These are phyloP conservation scores for Pichia kudriavzevii DNA, from an alignment of 1,139 yeast species.

Conservation along the genomic window DNA sequence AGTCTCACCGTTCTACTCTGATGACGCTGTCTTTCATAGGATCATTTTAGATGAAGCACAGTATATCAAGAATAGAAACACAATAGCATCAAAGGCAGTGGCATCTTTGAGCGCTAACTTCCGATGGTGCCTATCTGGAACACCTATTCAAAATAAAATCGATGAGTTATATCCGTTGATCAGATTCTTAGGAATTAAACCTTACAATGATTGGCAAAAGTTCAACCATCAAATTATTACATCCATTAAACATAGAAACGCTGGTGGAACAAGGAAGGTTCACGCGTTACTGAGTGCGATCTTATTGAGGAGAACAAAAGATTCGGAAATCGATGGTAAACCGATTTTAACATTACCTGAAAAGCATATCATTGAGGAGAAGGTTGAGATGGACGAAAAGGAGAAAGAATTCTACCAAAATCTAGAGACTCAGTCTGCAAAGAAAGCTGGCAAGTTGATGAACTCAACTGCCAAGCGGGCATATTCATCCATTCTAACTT, in stretches of 20 bases:
- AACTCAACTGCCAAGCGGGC: conserved; percentile 21
- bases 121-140: conserved; percentile 84
- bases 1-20: conserved; percentile 58
- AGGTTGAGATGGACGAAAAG: conserved; percentile 49
- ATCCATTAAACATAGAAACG: conserved; percentile 42
- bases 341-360: conserved; percentile 68
- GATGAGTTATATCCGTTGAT: conserved; percentile 75
- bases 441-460: conserved; percentile 47
- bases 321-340: conserved; percentile 67
- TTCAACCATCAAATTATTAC: conserved; percentile 54
- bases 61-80: conserved; percentile 63
- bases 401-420: conserved; percentile 43
- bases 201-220: conserved; percentile 51
- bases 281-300: conserved; percentile 71
- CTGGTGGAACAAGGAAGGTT: conserved; percentile 25
- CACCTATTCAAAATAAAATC: conserved; percentile 86
- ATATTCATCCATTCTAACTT: conserved; percentile 53
- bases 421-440: conserved; percentile 53
- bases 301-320: conserved; percentile 72
- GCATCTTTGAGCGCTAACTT: conserved; percentile 45
- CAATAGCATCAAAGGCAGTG: conserved; percentile 65
- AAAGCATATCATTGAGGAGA: conserved; percentile 44
- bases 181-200: conserved; percentile 62
- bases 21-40: conserved; percentile 53
- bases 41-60: conserved; percentile 90